These are phyloP conservation scores for Monilinia aucupariae DNA, from an alignment of 2,329 filamentous ascomycete genomes.

Conservation along the genomic window DNA sequence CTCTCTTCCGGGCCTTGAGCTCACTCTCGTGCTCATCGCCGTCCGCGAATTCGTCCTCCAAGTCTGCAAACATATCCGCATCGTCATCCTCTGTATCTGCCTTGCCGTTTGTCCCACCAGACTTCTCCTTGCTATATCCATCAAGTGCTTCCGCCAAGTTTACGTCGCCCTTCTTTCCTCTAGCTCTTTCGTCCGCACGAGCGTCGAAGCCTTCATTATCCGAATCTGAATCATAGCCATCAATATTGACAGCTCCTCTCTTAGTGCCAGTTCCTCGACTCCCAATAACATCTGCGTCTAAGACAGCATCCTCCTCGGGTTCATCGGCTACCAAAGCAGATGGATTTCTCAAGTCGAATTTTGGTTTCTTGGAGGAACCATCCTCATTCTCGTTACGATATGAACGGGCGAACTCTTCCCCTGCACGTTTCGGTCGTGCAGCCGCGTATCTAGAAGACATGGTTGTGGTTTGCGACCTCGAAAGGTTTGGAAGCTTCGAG, in stretches of 20 bases:
- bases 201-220: conserved; percentile 83
- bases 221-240: conserved; percentile 94
- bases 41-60: conserved; percentile 53
- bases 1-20: conserved; percentile 51
- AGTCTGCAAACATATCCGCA: conserved; percentile 79
- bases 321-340: conserved; percentile 83
- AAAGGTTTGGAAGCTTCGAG: neutral
- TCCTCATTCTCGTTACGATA: conserved; percentile 55
- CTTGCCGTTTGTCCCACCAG: conserved; percentile 33
- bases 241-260: conserved; percentile 89
- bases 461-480: conserved; percentile 38
- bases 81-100: conserved; percentile 57
- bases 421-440: conserved; percentile 75
- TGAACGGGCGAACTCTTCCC: conserved; percentile 72
- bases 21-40: conserved; percentile 50
- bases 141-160: conserved; percentile 49
- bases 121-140: conserved; percentile 44
- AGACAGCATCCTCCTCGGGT: conserved; percentile 66
- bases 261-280: conserved; percentile 67
- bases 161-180: conserved; percentile 42
- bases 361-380: conserved; percentile 65
- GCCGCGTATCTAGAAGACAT: conserved; percentile 53
- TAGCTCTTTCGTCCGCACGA: conserved; percentile 57
- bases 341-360: conserved; percentile 92
- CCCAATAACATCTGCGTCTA: conserved; percentile 91